Evolutionary conservation across 148 eudicot genomes (phyloP), one percentile per base, ranked within the genome.

Genomic region (Nepenthes gracilis): DNA sequence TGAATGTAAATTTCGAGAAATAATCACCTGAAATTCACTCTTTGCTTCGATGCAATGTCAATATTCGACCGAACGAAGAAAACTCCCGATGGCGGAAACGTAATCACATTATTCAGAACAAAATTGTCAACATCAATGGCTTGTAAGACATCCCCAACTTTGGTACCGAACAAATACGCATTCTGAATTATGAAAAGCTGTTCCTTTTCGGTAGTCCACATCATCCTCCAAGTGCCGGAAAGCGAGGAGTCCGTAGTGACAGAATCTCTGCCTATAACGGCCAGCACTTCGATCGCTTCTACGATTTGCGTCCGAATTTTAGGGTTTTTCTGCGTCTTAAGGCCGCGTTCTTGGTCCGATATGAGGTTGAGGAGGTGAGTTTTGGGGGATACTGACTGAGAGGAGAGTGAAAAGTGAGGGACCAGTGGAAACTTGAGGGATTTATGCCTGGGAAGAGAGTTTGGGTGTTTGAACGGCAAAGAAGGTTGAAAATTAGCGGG

Each of bases 161-260:
- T 58, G 1, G 98, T 92, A 15, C 98, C 94, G 34, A 88, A 92
- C 35, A 79, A 61, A 3, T 12, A 9, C 1, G 94, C 94, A 55
- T 92, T 88, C 69, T 77, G 69, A 2, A 88, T 75, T 33, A 92
- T 86, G 54, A 75, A 92, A 5, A 92, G 94, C 72, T 92, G 98
- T 34, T 92, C 98, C 69, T 92, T 92, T 82, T 92, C 96, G 1
- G 96, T 88, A 15, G 96, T 92, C 98, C 98, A 92, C 57, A 85
- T 64, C 85, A 92, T 62, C 66, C 98, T 72, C 98, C 98, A 92
- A 57, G 98, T 88, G 59, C 82, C 96, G 11, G 94, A 84, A 11
- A 92, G 80, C 0, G 95, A 82, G 1, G 62, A 79, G 11, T 11
- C 36, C 7, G 94, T 86, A 33, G 98, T 92, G 73, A 82, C 71